phyloP scores from a whole-genome alignment of 2,329 filamentous ascomycete species.

The Sordariomycetes sp. region DNA sequence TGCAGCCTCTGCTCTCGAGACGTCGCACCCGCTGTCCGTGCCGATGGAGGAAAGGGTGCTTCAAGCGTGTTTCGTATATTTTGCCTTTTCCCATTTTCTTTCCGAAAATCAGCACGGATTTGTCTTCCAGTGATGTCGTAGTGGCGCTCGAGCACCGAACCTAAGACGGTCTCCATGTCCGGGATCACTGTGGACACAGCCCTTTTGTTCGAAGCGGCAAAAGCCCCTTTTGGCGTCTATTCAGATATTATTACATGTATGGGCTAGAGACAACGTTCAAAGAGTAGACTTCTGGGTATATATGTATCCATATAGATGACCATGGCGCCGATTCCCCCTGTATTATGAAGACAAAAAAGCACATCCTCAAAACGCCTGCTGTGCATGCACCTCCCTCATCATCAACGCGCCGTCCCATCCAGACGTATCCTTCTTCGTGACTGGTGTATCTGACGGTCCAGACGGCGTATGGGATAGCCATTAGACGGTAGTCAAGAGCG shows the following conservation, averaged over 20 bases:
- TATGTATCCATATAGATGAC: not conserved
- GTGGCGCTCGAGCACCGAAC: too few species aligned
- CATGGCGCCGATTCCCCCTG: not conserved
- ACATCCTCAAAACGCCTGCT: not conserved
- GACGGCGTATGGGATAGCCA: not conserved
- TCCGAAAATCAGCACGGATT: too few species aligned
- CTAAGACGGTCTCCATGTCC: not conserved
- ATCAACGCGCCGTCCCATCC: not conserved
- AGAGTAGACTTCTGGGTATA: not conserved
- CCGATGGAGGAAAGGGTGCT: too few species aligned
- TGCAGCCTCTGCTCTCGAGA: not conserved
- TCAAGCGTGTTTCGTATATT: too few species aligned
- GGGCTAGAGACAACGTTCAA: not conserved
- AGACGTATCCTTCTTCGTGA: not conserved
- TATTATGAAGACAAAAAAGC: not conserved
- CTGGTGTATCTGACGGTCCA: not conserved
- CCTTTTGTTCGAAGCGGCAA: not conserved
- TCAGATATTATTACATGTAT: not conserved
- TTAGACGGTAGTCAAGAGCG: not conserved
- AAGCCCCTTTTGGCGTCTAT: not conserved
- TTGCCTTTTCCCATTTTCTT: too few species aligned
- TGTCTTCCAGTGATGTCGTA: too few species aligned
- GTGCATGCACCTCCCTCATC: not conserved
- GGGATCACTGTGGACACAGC: not conserved
- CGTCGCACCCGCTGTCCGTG: too few species aligned